Evolutionary conservation across 139 green algal species (phyloP), one percentile per base, ranked within the genome.

Genomic region (Diplosphaera chodatii): DNA sequence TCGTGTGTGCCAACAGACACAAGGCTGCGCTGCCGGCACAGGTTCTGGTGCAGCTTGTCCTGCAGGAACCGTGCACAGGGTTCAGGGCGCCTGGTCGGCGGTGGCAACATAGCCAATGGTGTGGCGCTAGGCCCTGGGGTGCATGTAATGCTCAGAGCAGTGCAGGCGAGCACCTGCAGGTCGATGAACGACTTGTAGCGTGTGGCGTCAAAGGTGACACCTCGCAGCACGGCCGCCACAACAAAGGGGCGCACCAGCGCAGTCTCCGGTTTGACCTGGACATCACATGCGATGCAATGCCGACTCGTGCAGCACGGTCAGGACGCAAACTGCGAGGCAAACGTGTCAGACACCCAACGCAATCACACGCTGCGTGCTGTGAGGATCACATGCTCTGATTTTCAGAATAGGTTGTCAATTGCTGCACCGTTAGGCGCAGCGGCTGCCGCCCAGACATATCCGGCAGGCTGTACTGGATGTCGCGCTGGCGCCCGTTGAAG

Each of bases 1-100:
- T 99, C 96, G 81, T 99, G 96, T 1, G 96, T 99, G 59, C 96
- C 96, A 48, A 99, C 99, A 32, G 96, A 91, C 5, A 99, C 96
- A 21, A 99, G 86, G 2, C 86, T 91, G 34, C 96, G 86, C 77
- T 97, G 89, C 29, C 96, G 84, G 83, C 95, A 99, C 33, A 99
- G 82, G 84, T 99, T 99, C 78, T 97, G 91, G 79, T 99, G 96
- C 78, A 99, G 87, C 80, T 98, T 97, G 83, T 99, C 96, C 82
- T 96, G 89, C n/a, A 37, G 10, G 37, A 20, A 48, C n/a, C 10
- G 37, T 48, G 31, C 6, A 48, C 37, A 48, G n/a, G n/a, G n/a
- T n/a, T n/a, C n/a, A n/a, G n/a, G n/a, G n/a, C n/a, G n/a, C n/a
- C n/a, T n/a, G n/a, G n/a, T n/a, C n/a, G n/a, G n/a, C n/a, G n/a